Evolutionary conservation across 1,284 basidiomycete species (phyloP), one percentile per base, ranked within the genome.

Genomic region (Mycosarcoma mackinlayi): DNA sequence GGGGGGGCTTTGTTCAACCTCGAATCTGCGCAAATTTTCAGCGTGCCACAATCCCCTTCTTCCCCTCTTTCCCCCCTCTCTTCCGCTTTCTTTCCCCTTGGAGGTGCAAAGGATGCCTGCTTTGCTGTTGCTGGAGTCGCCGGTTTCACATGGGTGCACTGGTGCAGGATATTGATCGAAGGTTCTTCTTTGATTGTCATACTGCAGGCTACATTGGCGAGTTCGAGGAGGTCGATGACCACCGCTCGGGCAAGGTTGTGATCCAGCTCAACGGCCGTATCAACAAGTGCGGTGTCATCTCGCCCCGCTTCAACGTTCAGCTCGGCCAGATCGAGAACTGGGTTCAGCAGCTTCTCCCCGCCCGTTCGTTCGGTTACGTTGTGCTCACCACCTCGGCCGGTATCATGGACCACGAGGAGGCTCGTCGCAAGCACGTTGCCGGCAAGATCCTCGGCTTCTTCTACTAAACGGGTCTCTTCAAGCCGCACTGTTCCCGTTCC

Each of bases 381-480:
- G 97, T 98, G 85, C 87, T 97, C 72, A 95, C 96, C 79, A 98
- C 96, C 62, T 97, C 93, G 44, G 92, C 94, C 49, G 96, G 96
- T 81, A 98, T 99, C 86, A 89, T 98, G 84, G 95, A 98, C 86
- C 96, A 99, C 86, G 93, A 97, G 85, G 95, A 98, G 88, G 96
- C 96, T 57, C 90, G 95, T 86, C 90, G 94, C 84, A 98, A 98
- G 88, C 95, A 98, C 86, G 90, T 94, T 64, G 93, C 92, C 85
- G 92, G 93, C 73, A 94, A 94, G 86, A 83, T 84, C 59, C 76
- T 83, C 47, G 81, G 83, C 55, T 83, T 74, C 75, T 82, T 82
- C 80, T 83, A 79, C 73, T 78, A 79, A 77, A 45, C 51, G 40
- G 23, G 14, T 48, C 30, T 33, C 28, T 37, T 35, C 14, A 18